Conservation (phyloP, 306 rosid species). For the Cotoneaster glaucophyllus region DNA sequence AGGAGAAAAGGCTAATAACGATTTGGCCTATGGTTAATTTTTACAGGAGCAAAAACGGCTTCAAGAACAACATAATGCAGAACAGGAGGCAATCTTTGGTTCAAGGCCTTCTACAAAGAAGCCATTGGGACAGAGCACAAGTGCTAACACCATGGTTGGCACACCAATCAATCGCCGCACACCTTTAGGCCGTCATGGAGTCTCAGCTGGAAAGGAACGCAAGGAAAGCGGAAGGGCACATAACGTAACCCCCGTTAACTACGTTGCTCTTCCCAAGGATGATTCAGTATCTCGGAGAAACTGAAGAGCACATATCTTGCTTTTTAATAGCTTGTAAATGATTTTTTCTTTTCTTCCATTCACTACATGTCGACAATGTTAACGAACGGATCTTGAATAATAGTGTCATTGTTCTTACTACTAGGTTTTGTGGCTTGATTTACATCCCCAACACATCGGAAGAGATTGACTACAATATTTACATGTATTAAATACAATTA, state of each 20-base stretch:
- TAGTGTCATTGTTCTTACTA: no score
- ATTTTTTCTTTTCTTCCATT: neutral
- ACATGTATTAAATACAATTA: no score
- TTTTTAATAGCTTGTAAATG: conserved; percentile 9
- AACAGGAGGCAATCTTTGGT: conserved; percentile 71
- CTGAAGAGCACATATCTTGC: conserved; percentile 19
- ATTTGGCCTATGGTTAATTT: neutral
- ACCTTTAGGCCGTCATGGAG: conserved; percentile 46
- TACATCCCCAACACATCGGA: no score
- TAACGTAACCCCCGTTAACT: conserved; percentile 55
- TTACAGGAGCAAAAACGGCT: conserved; percentile 67
- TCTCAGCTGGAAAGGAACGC: conserved; percentile 47
- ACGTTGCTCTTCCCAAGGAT: conserved; percentile 81
- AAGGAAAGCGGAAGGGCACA: conserved; percentile 58
- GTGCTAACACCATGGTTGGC: conserved; percentile 40
- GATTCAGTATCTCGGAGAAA: conserved; percentile 41
- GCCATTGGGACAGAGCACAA: conserved; percentile 62
- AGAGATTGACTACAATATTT: no score
- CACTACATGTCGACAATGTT: neutral
- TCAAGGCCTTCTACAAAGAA: conserved; percentile 67
- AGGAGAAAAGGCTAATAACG: neutral
- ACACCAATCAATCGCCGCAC: conserved; percentile 70
- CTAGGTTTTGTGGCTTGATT: no score
- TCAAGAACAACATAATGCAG: conserved; percentile 63
- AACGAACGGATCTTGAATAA: no score